phyloP scores from a whole-genome alignment of 805 yeast species.

The Teunomyces stri region DNA sequence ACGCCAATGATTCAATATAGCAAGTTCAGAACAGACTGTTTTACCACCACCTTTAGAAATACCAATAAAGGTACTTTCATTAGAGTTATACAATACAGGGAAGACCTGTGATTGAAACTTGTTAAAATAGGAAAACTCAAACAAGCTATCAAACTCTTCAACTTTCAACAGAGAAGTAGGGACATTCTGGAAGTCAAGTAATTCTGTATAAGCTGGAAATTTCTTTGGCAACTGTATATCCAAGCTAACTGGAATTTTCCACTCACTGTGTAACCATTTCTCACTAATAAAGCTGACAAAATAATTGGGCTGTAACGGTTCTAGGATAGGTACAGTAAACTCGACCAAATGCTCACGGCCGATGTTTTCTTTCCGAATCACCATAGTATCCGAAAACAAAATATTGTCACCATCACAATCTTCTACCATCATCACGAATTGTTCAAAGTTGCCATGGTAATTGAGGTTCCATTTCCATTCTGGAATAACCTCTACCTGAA shows the following conservation, averaged over 20 bases:
- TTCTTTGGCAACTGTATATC: constrained; percentile 57
- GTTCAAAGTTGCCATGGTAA: constrained; percentile 63
- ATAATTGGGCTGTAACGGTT: constrained; percentile 65
- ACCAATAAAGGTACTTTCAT: constrained; percentile 64
- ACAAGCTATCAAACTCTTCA: constrained; percentile 46
- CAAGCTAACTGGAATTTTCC: constrained; percentile 55
- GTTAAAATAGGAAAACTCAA: constrained; percentile 58
- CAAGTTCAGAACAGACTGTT: constrained; percentile 66
- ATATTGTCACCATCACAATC: constrained; percentile 80
- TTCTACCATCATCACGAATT: constrained; percentile 71
- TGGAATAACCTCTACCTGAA: constrained; percentile 68
- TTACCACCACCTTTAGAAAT: constrained; percentile 77
- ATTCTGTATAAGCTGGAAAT: constrained; percentile 59
- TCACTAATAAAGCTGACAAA: constrained; percentile 75
- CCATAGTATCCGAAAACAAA: constrained; percentile 54
- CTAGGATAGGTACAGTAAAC: constrained; percentile 58
- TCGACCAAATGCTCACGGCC: constrained; percentile 57
- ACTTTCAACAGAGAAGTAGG: constrained; percentile 48
- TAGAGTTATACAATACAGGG: constrained; percentile 53
- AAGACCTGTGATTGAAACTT: constrained; percentile 72
- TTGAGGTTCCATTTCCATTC: constrained; percentile 74
- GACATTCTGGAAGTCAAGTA: constrained; percentile 51
- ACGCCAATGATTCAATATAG: constrained; percentile 71
- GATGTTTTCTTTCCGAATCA: constrained; percentile 50
- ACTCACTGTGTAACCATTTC: constrained; percentile 78